phyloP scores from a whole-genome alignment of 768 basidiomycete genomes.

The Tricholomella constricta region DNA sequence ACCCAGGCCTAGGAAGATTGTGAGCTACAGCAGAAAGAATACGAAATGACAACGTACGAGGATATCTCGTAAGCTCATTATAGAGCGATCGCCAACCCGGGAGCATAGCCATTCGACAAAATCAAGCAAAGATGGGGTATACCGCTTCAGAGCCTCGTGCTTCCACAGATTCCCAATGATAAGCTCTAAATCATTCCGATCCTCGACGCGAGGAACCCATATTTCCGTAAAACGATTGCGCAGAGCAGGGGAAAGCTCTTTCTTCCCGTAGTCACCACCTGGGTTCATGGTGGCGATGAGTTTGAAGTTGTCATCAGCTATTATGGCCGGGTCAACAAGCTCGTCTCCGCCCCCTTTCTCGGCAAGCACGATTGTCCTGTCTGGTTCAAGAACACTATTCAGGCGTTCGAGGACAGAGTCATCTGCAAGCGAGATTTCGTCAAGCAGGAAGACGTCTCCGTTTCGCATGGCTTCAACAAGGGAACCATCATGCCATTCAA shows the following conservation, averaged over 20 bases:
- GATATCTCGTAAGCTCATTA: slow-evolving; percentile 84
- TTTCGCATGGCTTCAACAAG: slow-evolving; percentile 86
- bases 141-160: slow-evolving; percentile 48
- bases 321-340: slow-evolving; percentile 64
- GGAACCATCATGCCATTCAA: slow-evolving; percentile 98
- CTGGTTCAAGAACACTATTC: slow-evolving; percentile 96
- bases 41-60: slow-evolving; percentile 52
- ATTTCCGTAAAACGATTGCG: slow-evolving; percentile 99
- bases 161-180: slow-evolving; percentile 78
- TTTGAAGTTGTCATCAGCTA: slow-evolving; percentile 73
- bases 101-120: slow-evolving; percentile 81
- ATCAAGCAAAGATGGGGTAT: slow-evolving; percentile 66
- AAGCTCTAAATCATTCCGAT: slow-evolving; percentile 69
- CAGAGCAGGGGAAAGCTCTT: slow-evolving; percentile 94
- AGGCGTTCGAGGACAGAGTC: slow-evolving; percentile 97
- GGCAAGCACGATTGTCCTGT: slow-evolving; percentile 84
- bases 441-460: slow-evolving; percentile 87
- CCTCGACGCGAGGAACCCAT: slow-evolving; percentile 90
- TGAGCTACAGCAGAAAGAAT: not conserved
- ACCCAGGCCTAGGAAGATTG: slow-evolving; percentile 77
- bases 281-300: slow-evolving; percentile 99
- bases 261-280: slow-evolving; percentile 98
- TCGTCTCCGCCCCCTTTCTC: slow-evolving; percentile 80
- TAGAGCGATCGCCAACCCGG: slow-evolving; percentile 59
- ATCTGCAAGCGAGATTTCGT: slow-evolving; percentile 97